These are phyloP conservation scores for Xylaria arbuscula DNA, from an alignment of 2,329 filamentous ascomycete species.

Conservation along the genomic window DNA sequence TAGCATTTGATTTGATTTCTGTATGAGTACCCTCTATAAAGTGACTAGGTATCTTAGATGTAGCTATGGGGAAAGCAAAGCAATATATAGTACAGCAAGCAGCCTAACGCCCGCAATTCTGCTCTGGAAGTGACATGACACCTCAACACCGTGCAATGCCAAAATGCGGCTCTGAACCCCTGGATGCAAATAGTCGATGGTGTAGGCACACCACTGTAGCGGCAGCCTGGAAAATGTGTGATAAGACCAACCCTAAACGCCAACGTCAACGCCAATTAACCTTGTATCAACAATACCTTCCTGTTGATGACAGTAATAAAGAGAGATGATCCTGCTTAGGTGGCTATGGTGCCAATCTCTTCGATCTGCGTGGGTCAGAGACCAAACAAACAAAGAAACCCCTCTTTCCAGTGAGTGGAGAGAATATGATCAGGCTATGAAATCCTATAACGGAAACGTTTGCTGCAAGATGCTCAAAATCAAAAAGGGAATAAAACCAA, in stretches of 20 bases:
- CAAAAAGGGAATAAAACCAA: background rate
- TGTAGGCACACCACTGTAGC: conserved; percentile 9
- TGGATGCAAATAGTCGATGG: conserved; percentile 14
- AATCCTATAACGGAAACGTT: background rate
- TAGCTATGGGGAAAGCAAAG: conserved; percentile 15
- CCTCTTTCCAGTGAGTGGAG: background rate
- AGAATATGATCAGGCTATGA: background rate
- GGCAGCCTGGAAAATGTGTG: background rate
- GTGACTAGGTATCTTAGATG: conserved; percentile 14
- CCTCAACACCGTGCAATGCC: conserved; percentile 36
- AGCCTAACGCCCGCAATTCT: conserved; percentile 4
- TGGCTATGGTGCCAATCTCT: background rate
- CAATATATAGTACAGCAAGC: conserved; percentile 14
- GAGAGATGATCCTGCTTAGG: conserved; percentile 2
- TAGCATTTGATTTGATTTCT: conserved; percentile 1
- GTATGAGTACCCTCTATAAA: conserved; percentile 2
- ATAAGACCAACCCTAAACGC: conserved; percentile 27
- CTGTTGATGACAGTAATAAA: background rate
- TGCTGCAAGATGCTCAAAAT: background rate
- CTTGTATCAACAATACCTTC: conserved; percentile 4
- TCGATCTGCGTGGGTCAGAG: background rate
- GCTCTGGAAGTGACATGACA: conserved; percentile 22
- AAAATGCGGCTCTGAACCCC: conserved; percentile 23
- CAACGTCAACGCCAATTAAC: conserved; percentile 23
- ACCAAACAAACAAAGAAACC: conserved; percentile 10